Evolutionary conservation across 768 basidiomycete genomes (phyloP).

Genomic region (Pulveroboletus ravenelii): DNA sequence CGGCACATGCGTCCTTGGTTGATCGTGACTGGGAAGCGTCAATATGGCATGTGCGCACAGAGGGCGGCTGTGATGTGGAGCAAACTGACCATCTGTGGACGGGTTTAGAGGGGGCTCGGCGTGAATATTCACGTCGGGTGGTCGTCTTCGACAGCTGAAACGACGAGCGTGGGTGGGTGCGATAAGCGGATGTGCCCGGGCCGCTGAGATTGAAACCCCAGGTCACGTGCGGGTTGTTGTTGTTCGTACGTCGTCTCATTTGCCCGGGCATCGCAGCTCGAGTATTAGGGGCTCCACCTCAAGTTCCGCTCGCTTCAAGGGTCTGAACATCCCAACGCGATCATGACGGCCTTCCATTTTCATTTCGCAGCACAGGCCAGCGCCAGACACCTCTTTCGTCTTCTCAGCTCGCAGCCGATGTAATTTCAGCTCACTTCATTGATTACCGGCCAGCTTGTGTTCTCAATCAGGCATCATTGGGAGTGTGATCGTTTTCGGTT

Average conservation of each 20-base stretch:
- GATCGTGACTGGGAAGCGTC: constrained; percentile 20
- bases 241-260: background rate
- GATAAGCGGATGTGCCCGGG: constrained; percentile 20
- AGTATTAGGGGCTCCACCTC: constrained; percentile 9
- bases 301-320: constrained; percentile 11
- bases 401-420: constrained; percentile 16
- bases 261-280: background rate
- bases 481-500: background rate
- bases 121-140: background rate
- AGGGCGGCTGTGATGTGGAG: background rate
- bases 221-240: constrained; percentile 24
- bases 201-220: constrained; percentile 17
- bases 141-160: no score
- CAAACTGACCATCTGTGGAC: no score
- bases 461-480: constrained; percentile 6
- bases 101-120: no score
- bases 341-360: constrained; percentile 17
- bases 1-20: constrained; percentile 43
- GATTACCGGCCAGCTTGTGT: background rate
- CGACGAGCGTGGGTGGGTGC: background rate
- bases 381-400: constrained; percentile 7
- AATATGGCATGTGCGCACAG: background rate
- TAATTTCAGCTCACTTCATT: constrained; percentile 8
- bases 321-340: background rate
- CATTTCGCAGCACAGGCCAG: constrained; percentile 10